These are phyloP conservation scores for Nitzschia sp. DNA, from an alignment of 108 stramenopile genomes.

Conservation along the genomic window DNA sequence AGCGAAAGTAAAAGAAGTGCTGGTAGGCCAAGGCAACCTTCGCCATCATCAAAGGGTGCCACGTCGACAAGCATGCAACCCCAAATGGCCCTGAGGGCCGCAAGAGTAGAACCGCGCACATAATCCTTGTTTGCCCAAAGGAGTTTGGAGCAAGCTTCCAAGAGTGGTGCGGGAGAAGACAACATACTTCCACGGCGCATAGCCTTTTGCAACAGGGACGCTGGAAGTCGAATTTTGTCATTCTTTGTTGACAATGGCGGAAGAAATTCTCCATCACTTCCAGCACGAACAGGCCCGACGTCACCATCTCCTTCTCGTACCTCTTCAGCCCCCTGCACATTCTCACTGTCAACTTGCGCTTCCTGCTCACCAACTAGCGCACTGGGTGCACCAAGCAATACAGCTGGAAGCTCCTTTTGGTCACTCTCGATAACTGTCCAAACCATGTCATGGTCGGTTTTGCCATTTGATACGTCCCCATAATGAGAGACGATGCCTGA, in stretches of 20 bases:
- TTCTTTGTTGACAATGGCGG: neutral
- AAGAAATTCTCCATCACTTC: neutral
- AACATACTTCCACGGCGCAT: neutral
- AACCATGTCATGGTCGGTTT: neutral
- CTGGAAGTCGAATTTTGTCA: neutral
- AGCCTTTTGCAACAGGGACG: slow-evolving; percentile 1
- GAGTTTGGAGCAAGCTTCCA: neutral
- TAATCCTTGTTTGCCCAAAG: neutral
- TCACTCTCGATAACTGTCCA: slow-evolving; percentile 3
- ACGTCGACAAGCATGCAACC: slow-evolving; percentile 10
- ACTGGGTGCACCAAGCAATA: neutral
- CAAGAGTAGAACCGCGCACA: neutral
- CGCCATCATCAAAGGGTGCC: slow-evolving; percentile 6
- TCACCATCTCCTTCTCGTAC: no score
- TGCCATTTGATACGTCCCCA: neutral
- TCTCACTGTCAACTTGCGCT: no score
- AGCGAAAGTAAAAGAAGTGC: neutral
- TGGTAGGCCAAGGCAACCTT: slow-evolving; percentile 2
- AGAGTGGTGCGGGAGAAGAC: neutral
- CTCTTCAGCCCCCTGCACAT: no score
- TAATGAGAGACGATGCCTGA: neutral
- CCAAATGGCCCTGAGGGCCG: neutral
- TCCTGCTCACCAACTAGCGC: neutral
- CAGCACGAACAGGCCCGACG: no score
- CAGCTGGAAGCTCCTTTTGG: neutral